phyloP scores from a whole-genome alignment of 2,329 filamentous ascomycete species.

The Hawksworthiomyces lignivorus region DNA sequence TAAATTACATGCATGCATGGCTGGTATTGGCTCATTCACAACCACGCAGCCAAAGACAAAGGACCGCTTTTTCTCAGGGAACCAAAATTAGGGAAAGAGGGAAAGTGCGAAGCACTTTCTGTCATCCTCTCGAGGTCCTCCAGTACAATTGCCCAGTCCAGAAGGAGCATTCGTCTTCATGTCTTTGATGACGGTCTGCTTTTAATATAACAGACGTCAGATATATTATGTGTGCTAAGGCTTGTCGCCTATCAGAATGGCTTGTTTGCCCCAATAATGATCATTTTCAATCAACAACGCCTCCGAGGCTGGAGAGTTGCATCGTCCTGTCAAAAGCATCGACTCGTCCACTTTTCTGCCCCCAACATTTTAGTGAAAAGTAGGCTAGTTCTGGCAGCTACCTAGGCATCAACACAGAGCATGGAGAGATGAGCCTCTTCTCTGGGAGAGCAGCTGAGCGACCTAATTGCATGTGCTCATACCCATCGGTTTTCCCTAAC shows the following conservation, averaged over 20 bases:
- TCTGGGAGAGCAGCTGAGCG: too few species aligned
- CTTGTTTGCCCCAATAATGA: too few species aligned
- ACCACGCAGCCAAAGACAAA: conserved; percentile 3
- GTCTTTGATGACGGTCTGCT: neutral
- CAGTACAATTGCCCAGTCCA: neutral
- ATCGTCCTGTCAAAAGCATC: neutral
- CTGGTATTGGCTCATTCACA: neutral
- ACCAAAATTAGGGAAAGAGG: neutral
- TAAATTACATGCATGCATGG: neutral
- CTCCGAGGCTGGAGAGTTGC: conserved; percentile 6
- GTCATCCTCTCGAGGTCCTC: too few species aligned
- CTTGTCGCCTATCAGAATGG: neutral
- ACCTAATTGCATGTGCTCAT: too few species aligned
- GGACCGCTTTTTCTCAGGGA: neutral
- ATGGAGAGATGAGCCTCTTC: too few species aligned
- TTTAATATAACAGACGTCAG: neutral
- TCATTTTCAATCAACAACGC: too few species aligned
- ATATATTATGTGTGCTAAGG: neutral
- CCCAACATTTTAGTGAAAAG: too few species aligned
- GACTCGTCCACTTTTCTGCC: neutral
- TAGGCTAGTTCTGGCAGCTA: too few species aligned
- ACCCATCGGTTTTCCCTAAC: too few species aligned
- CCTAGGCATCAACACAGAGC: too few species aligned
- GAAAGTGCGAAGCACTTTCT: neutral
- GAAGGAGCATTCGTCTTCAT: neutral